phyloP scores from a whole-genome alignment of 148 eudicot genomes.

The Arctostaphylos glauca region DNA sequence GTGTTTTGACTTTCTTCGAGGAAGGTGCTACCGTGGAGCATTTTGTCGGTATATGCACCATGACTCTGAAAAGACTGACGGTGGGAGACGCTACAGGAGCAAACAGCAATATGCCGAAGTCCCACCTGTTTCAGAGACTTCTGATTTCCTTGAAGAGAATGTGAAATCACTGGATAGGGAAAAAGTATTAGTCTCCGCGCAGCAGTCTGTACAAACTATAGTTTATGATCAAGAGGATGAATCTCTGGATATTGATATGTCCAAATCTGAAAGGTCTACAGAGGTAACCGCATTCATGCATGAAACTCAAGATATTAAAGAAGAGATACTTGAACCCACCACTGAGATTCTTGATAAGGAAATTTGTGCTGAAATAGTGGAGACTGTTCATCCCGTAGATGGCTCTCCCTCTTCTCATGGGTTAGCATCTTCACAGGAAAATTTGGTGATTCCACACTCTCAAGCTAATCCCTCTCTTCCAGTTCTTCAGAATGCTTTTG shows the following conservation, averaged over 20 bases:
- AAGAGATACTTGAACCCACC: constrained; percentile 29
- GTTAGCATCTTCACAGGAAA: constrained; percentile 24
- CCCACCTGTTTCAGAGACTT: constrained; percentile 30
- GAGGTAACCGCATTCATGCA: constrained; percentile 22
- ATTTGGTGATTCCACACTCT: constrained; percentile 26
- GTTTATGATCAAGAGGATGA: constrained; percentile 28
- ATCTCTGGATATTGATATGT: constrained; percentile 15
- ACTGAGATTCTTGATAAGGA: constrained; percentile 28
- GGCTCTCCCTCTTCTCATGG: constrained; percentile 14
- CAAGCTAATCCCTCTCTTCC: constrained; percentile 27
- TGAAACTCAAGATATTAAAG: constrained; percentile 27
- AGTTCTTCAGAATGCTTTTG: constrained; percentile 27
- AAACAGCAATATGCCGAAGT: constrained; percentile 35
- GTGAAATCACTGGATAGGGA: constrained; percentile 25
- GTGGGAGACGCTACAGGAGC: constrained; percentile 43
- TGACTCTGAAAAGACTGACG: constrained; percentile 46
- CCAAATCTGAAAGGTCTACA: constrained; percentile 25
- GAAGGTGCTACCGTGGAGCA: constrained; percentile 81
- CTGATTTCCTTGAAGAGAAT: constrained; percentile 35
- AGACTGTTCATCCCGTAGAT: background rate
- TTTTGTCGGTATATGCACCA: constrained; percentile 73
- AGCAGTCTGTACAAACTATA: constrained; percentile 19
- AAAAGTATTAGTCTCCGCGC: constrained; percentile 19
- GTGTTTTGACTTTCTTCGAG: constrained; percentile 71
- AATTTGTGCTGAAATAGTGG: constrained; percentile 18